Evolutionary conservation across 352 stramenopile species (phyloP), one percentile per base, ranked within the genome.

Genomic region (Phytophthora litchii): DNA sequence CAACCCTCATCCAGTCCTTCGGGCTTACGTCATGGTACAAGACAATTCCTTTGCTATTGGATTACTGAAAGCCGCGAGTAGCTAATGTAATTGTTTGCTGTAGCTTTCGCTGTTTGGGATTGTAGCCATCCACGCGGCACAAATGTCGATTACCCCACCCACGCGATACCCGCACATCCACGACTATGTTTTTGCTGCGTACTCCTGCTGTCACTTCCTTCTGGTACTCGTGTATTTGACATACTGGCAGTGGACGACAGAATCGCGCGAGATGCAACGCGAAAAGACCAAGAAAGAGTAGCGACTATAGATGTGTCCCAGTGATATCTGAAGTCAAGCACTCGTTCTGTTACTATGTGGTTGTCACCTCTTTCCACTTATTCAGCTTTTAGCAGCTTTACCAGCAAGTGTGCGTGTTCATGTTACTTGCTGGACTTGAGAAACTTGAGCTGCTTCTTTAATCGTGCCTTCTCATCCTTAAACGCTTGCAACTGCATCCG

Each of bases 401-500:
- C 23, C 35, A 54, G 31, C 23, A 54, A 27, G 12, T 40, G 20
- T 16, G 23, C 17, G 25, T 55, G 54, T 21, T 56, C 14, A 52
- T 19, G 31, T 54, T 80, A 89, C 64, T 89, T 89, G 60, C 51
- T 80, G 38, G 64, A 77, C 59, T 87, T 79, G 54, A 92, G 38
- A 32, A 88, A 80, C 65, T 91, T 90, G 54, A 95, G 80, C 64
- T 95, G 76, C 63, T 92, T 88, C 60, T 95, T 92, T 59, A 94
- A 59, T 65, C 84, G 74, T 17, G 83, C 72, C 55, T 95, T 95
- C 57, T 95, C 86, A 54, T 92, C 80, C 57, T 93, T 93, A 67
- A 88, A 94, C 29, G 83, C 84, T 76, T 93, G 76, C 34, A 90
- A 36, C 85, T 94, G 56, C 3, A 49, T 31, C 23, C 23, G 23